Percentiles rank a stretch among this genome's conserved stretches.
These are phyloP conservation scores for Pleurotus giganteus DNA, from an alignment of 768 basidiomycete genomes.

Conservation along the genomic window DNA sequence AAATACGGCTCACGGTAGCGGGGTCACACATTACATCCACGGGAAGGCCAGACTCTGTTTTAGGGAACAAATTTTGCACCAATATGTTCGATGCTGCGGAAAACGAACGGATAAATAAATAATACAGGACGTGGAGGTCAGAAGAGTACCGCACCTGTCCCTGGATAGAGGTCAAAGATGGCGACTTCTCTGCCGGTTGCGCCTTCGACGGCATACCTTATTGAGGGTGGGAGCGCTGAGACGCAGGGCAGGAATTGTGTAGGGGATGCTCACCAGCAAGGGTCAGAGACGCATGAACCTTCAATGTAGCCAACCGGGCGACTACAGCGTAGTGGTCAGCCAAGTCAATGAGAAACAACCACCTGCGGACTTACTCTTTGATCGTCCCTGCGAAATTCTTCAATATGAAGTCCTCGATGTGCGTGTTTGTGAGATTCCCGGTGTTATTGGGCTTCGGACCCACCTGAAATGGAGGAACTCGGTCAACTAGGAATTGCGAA, in stretches of 20 bases:
- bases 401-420: slow-evolving; percentile 54
- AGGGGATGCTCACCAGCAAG: slow-evolving; percentile 43
- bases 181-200: slow-evolving; percentile 59
- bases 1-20: slow-evolving; percentile 34
- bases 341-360: not conserved
- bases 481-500: not conserved
- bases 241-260: not conserved
- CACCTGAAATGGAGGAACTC: slow-evolving; percentile 17
- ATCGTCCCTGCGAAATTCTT: slow-evolving; percentile 52
- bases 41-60: slow-evolving; percentile 40
- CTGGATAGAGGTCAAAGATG: slow-evolving; percentile 57
- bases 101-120: not conserved
- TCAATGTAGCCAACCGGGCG: slow-evolving; percentile 43
- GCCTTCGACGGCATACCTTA: slow-evolving; percentile 44
- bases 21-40: slow-evolving; percentile 57
- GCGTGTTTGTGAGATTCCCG: slow-evolving; percentile 45
- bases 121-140: not conserved
- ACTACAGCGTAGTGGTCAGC: not conserved
- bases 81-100: slow-evolving; percentile 47
- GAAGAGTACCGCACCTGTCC: slow-evolving; percentile 40
- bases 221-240: not conserved
- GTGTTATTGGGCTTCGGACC: slow-evolving; percentile 45
- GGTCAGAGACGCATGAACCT: slow-evolving; percentile 56
- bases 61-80: slow-evolving; percentile 45
- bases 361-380: slow-evolving; percentile 35